Evolutionary conservation across 306 rosid species (phyloP).

Genomic region (Cucumis melo): DNA sequence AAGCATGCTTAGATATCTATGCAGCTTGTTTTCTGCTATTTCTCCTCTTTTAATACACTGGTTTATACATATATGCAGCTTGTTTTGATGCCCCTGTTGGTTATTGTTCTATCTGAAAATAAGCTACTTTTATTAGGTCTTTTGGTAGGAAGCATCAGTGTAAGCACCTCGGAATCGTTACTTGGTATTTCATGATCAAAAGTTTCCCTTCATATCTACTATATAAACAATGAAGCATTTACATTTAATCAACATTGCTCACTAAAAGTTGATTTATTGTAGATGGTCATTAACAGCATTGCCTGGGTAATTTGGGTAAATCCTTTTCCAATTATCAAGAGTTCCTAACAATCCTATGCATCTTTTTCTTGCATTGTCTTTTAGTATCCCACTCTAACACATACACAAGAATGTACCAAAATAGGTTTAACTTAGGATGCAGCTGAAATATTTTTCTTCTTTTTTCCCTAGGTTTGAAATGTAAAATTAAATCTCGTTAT

Average conservation of each 20-base stretch:
- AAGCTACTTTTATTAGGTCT: conserved; percentile 62
- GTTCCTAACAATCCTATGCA: neutral
- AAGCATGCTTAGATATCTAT: neutral
- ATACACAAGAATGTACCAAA: too few species aligned
- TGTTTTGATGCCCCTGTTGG: conserved; percentile 53
- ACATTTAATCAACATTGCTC: neutral
- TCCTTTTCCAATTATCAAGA: too few species aligned
- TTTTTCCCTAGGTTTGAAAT: neutral
- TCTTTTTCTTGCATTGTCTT: too few species aligned
- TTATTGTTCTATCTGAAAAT: conserved; percentile 50
- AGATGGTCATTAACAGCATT: conserved; percentile 44
- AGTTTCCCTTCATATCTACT: neutral
- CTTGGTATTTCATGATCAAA: neutral
- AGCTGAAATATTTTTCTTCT: too few species aligned
- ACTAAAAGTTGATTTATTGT: conserved; percentile 19
- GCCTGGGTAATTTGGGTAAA: conserved; percentile 82
- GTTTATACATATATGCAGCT: conserved; percentile 31
- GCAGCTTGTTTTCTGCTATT: neutral
- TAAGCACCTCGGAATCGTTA: conserved; percentile 14
- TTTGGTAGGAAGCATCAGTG: conserved; percentile 33
- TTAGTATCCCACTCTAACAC: too few species aligned
- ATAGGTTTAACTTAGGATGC: too few species aligned
- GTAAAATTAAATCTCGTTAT: neutral
- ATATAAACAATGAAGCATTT: neutral
- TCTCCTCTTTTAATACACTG: neutral